Percentiles rank a stretch among this genome's conserved stretches.
These are phyloP conservation scores for grape (Vitis vinifera) DNA, from an alignment of 164 flowering plant species.

Conservation along the genomic window DNA sequence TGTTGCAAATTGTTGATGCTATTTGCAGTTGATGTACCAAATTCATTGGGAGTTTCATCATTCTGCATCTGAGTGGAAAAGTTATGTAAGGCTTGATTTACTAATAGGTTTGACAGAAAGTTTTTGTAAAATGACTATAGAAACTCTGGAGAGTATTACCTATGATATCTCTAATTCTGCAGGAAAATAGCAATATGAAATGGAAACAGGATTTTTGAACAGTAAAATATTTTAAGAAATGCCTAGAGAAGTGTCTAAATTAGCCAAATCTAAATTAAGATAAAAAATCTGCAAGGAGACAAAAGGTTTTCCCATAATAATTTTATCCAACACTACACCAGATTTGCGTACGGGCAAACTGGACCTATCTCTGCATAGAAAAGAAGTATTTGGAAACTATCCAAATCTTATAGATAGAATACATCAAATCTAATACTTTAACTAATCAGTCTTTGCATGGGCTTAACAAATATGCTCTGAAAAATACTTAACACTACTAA, in stretches of 20 bases:
- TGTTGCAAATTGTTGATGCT: conserved; percentile 19
- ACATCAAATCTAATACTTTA: background rate
- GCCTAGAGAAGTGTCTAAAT: too few species aligned
- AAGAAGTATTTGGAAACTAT: background rate
- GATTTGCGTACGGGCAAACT: too few species aligned
- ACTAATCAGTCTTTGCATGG: background rate
- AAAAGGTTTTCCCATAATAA: background rate
- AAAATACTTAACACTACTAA: background rate
- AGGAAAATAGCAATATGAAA: too few species aligned
- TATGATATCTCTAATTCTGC: too few species aligned
- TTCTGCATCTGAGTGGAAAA: conserved; percentile 28
- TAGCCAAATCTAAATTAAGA: too few species aligned
- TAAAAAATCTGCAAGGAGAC: too few species aligned
- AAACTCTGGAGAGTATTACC: background rate
- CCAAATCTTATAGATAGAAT: background rate
- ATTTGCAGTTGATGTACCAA: conserved; percentile 16
- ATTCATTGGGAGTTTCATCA: conserved; percentile 29
- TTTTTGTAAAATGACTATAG: background rate
- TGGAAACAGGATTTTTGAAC: too few species aligned
- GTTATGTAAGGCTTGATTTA: too few species aligned
- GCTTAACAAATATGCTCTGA: background rate
- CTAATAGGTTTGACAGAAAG: too few species aligned
- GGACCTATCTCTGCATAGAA: background rate
- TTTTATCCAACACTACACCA: too few species aligned
- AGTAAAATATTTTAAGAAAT: too few species aligned